Evolutionary conservation across 2,329 filamentous ascomycete species (phyloP), one percentile per base, ranked within the genome.

Genomic region (Penicillium hordei): DNA sequence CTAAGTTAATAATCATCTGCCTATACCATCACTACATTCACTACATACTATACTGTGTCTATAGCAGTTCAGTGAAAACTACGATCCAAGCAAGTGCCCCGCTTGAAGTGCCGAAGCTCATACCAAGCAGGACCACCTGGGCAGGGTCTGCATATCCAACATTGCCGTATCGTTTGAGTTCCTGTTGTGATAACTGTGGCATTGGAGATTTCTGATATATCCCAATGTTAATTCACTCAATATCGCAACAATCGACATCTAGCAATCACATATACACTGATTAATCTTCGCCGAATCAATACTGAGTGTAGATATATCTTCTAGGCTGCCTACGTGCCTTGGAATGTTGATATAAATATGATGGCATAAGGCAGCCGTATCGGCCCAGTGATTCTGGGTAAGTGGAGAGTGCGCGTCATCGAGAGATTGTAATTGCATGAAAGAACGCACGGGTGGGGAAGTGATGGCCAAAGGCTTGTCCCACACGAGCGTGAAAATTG

Each of bases 281-380:
- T 8, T 29, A 4, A 45, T 31, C 17, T n/a, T 44, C 25, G 4
- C 10, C 4, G 25, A 29, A 45, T 45, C 17, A 8, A 45, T 19
- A 8, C 15, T 23, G 23, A 31, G n/a, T 21, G 12, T 46, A 46
- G 43, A 19, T 31, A 21, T 46, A 43, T 27, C 15, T 25, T 25
- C 42, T 29, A 45, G 7, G n/a, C 6, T 8, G 27, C 10, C 10
- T 21, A n/a, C 1, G 8, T 34, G 19, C 19, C 7, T 46, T 23
- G 8, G 7, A 23, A 34, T 23, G 5, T 23, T 15, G 29, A 23
- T 17, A 15, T 17, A 46, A 21, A 46, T 4, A 19, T 5, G n/a
- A 52, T 59, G 62, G 59, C 58, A 59, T 51, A 59, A 59, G 29
- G n/a, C 9, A n/a, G 60, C 61, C 58, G 53, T 66, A 64, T 61